These are phyloP conservation scores for Paraphaeosphaeria sporulosa DNA, from an alignment of 2,329 filamentous ascomycete species.

Conservation along the genomic window DNA sequence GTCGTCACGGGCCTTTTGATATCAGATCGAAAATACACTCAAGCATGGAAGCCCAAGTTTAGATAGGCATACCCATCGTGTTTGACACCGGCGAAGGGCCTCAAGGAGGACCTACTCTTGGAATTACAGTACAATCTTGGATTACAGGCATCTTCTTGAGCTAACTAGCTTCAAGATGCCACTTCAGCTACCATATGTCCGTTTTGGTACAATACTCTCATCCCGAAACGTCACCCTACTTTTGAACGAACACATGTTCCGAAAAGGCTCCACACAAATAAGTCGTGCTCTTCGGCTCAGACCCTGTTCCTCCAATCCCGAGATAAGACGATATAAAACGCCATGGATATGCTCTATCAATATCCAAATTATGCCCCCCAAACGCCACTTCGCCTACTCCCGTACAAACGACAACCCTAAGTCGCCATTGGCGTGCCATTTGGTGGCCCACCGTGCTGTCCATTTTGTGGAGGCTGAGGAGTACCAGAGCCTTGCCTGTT, in stretches of 20 bases:
- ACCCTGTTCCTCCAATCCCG: not conserved
- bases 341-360: conserved; percentile 8
- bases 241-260: not conserved
- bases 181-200: not conserved
- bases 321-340: conserved; percentile 5
- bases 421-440: conserved; percentile 39
- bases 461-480: conserved; percentile 44
- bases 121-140: not conserved
- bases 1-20: not conserved
- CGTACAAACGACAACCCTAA: conserved; percentile 9
- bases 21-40: too few species aligned
- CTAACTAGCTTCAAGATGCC: not conserved
- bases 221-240: not conserved
- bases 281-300: not conserved
- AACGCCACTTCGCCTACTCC: not conserved
- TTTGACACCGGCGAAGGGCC: too few species aligned
- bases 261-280: not conserved
- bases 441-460: conserved; percentile 32
- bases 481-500: conserved; percentile 45
- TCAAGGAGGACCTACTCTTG: too few species aligned
- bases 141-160: not conserved
- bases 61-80: too few species aligned
- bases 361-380: conserved; percentile 3
- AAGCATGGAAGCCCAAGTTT: too few species aligned
- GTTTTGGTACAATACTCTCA: conserved; percentile 1